Conservation (phyloP, 768 basidiomycete species). For the Hortiboletus campestris region DNA sequence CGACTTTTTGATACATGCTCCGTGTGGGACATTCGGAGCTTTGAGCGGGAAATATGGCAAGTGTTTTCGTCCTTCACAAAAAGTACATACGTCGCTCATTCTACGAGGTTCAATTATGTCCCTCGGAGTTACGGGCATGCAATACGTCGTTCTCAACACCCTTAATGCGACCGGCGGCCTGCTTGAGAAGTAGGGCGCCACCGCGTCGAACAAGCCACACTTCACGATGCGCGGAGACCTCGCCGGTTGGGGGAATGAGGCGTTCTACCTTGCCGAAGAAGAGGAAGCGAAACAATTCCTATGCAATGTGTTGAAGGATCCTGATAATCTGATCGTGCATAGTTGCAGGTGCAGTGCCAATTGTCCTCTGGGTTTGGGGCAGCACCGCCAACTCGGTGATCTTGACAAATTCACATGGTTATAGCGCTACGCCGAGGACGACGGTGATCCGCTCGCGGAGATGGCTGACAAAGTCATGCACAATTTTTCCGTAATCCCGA, state of each 20-base stretch:
- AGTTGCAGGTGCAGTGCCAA: not conserved
- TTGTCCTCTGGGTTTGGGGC: not conserved
- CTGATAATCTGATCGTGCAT: constrained; percentile 4
- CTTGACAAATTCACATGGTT: constrained; percentile 37
- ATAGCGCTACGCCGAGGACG: constrained; percentile 30
- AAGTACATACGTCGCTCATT: not conserved
- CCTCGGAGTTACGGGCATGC: constrained; percentile 37
- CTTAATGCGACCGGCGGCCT: constrained; percentile 28
- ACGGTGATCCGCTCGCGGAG: constrained; percentile 33
- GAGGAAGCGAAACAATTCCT: constrained; percentile 2
- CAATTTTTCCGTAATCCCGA: constrained; percentile 8
- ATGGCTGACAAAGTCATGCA: constrained; percentile 24
- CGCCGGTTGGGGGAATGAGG: constrained; percentile 1
- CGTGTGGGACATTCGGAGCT: constrained; percentile 49
- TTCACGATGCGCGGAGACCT: constrained; percentile 22
- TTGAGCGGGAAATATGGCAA: constrained; percentile 44
- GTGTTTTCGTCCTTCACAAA: constrained; percentile 5
- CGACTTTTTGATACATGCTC: constrained; percentile 50
- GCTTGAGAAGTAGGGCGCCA: constrained; percentile 9
- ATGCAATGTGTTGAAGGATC: not conserved
- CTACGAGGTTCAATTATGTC: constrained; percentile 19
- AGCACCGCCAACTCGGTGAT: constrained; percentile 37
- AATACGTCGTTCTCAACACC: constrained; percentile 49
- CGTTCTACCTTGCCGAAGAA: constrained; percentile 4
- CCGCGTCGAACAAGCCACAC: constrained; percentile 5